These are phyloP conservation scores for Skeletonema marinoi DNA, from an alignment of 108 stramenopile species.

Conservation along the genomic window DNA sequence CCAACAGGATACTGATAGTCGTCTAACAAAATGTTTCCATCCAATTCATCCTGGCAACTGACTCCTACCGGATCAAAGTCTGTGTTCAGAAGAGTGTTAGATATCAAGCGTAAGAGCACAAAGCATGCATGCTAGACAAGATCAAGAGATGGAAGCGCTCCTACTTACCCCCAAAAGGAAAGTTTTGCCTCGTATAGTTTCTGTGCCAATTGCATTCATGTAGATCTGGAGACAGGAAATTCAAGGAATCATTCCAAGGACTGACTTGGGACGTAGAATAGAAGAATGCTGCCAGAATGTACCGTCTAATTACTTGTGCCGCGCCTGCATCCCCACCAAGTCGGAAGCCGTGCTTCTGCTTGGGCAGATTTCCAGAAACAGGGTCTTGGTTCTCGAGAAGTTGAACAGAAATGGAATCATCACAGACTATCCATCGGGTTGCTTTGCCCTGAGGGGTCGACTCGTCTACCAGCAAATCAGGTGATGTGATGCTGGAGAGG, in stretches of 20 bases:
- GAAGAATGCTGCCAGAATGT: neutral
- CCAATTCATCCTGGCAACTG: neutral
- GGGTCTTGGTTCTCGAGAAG: neutral
- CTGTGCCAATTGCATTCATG: slow-evolving; percentile 10
- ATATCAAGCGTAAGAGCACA: too few relatives aligned
- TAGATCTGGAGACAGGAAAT: neutral
- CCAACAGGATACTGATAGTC: too few relatives aligned
- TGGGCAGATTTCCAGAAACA: too few relatives aligned
- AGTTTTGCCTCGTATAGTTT: neutral
- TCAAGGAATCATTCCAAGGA: neutral
- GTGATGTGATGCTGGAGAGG: neutral
- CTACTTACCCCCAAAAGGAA: neutral
- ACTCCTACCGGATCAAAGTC: slow-evolving; percentile 8
- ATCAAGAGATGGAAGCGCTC: too few relatives aligned
- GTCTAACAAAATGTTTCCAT: too few relatives aligned
- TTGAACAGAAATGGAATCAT: neutral
- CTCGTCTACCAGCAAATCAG: neutral
- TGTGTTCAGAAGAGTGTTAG: too few relatives aligned
- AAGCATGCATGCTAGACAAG: too few relatives aligned
- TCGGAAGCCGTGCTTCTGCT: neutral
- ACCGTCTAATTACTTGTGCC: neutral
- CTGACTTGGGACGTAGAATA: neutral
- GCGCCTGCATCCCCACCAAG: neutral
- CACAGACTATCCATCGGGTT: slow-evolving; percentile 5
- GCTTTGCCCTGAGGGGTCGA: slow-evolving; percentile 5